Evolutionary conservation across 257 asterid genomes (phyloP).

Genomic region (Solanum peruvianum): DNA sequence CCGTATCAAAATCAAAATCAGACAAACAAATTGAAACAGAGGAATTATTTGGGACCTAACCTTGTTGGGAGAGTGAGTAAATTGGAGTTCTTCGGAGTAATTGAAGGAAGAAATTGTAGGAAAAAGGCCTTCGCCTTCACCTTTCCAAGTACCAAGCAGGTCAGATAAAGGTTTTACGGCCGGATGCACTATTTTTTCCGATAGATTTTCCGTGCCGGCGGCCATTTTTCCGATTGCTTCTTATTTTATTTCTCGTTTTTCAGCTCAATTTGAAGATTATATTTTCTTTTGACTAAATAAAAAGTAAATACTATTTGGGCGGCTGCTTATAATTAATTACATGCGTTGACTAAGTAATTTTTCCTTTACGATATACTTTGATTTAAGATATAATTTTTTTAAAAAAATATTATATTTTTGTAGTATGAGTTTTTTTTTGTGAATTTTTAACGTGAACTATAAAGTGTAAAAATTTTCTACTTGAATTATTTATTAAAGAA

Average conservation of each 20-base stretch:
- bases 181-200: constrained; percentile 28
- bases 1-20: not conserved
- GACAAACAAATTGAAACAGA: not conserved
- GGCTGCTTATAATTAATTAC: not conserved
- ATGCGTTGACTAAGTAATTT: not conserved
- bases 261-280: not conserved
- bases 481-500: not conserved
- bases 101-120: constrained; percentile 55
- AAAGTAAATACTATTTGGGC: not conserved
- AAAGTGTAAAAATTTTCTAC: rapidly evolving
- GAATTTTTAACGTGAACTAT: not conserved
- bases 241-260: not conserved
- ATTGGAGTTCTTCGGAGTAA: constrained; percentile 47
- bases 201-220: not conserved
- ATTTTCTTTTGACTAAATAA: not conserved
- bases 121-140: constrained; percentile 45
- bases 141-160: constrained; percentile 61
- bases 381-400: not conserved
- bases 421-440: too few species aligned
- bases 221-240: not conserved
- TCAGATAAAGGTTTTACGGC: constrained; percentile 36
- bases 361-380: not conserved
- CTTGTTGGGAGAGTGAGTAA: constrained; percentile 44
- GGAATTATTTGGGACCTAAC: not conserved
- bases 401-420: too few species aligned